A percentile compares a stretch with the other conserved stretches of the same genome.
phyloP scores from a whole-genome alignment of 1,284 basidiomycete genomes.

The Chalciporus piperatoides region DNA sequence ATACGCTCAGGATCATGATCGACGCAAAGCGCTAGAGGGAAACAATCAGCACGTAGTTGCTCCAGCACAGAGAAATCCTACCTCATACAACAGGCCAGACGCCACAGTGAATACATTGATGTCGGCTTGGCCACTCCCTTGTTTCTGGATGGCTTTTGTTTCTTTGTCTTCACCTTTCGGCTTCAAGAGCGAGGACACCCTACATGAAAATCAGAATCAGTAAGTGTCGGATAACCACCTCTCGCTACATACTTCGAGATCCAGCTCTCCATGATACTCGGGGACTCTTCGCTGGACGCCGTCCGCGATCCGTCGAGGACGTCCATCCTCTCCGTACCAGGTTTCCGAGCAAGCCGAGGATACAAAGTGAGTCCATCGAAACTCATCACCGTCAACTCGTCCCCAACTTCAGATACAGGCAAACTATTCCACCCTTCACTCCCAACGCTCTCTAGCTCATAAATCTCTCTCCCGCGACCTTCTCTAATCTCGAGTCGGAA shows the following conservation, averaged over 20 bases:
- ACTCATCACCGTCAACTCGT: slow-evolving; percentile 74
- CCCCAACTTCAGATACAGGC: slow-evolving; percentile 59
- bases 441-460: slow-evolving; percentile 77
- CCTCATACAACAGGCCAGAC: slow-evolving; percentile 94
- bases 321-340: slow-evolving; percentile 80
- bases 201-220: slow-evolving; percentile 26
- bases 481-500: slow-evolving; percentile 81
- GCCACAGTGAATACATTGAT: slow-evolving; percentile 99
- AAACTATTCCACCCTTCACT: slow-evolving; percentile 82
- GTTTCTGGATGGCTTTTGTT: slow-evolving; percentile 17
- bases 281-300: slow-evolving; percentile 29
- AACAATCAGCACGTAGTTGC: slow-evolving; percentile 6
- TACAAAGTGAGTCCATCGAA: slow-evolving; percentile 89
- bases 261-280: slow-evolving; percentile 43
- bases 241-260: slow-evolving; percentile 45
- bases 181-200: slow-evolving; percentile 55
- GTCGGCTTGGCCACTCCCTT: slow-evolving; percentile 57
- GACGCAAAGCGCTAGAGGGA: slow-evolving; percentile 84
- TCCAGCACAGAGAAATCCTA: slow-evolving; percentile 27
- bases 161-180: slow-evolving; percentile 21
- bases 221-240: background rate
- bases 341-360: slow-evolving; percentile 67
- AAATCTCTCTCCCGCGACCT: slow-evolving; percentile 81
- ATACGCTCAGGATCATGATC: slow-evolving; percentile 96
- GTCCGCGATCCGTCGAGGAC: slow-evolving; percentile 58